Base-by-base conservation (phyloP, 2,329 filamentous ascomycete genomes). In the Venturiaceae sp. region DNA sequence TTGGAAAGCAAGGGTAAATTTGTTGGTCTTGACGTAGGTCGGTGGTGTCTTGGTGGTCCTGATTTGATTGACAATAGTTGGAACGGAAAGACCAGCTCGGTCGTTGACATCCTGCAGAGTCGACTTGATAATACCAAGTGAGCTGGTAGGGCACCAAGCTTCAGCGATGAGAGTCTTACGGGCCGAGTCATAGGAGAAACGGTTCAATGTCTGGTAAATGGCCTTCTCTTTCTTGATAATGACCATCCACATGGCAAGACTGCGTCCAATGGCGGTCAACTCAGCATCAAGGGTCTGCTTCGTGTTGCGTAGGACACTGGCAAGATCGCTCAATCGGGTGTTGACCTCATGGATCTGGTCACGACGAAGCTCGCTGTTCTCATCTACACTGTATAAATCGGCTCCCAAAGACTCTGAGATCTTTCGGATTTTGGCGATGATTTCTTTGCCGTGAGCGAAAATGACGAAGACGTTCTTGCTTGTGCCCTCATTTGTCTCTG, bases 381-480 rank as follows among this genome's bases (percentile, higher is more conserved):
- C 94, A 66, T 99, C 94, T 33, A 99, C 94, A 65, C 86, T 91
- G 80, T 99, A 99, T 62, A 97, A 83, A 69, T 96, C 90, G 58
- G 95, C 94, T 62, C 92, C 90, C 74, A 99, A 86, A 8, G 92
- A 96, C 76, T 99, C 94, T 1, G 92, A 97, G 62, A 99, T 97
- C 82, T 96, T 97, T 69, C 94, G 86, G 70, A 99, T 97, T 84
- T 99, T 99, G 69, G 92, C 89, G 67, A 99, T 85, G 65, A 99
- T 96, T 74, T 97, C 92, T 75, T 96, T 96, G 70, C 94, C 94
- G 69, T 99, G 94, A 13, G 94, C 94, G 67, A 99, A 99, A 73
- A 99, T 99, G 69, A 99, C 92, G 69, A 99, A 99, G 58, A 99
- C 94, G 66, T 96, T 99, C 84, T 99, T 99, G 78, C 88, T 85